These are phyloP conservation scores for Penicillium simplicissimum DNA, from an alignment of 495 filamentous ascomycete genomes.

Conservation along the genomic window DNA sequence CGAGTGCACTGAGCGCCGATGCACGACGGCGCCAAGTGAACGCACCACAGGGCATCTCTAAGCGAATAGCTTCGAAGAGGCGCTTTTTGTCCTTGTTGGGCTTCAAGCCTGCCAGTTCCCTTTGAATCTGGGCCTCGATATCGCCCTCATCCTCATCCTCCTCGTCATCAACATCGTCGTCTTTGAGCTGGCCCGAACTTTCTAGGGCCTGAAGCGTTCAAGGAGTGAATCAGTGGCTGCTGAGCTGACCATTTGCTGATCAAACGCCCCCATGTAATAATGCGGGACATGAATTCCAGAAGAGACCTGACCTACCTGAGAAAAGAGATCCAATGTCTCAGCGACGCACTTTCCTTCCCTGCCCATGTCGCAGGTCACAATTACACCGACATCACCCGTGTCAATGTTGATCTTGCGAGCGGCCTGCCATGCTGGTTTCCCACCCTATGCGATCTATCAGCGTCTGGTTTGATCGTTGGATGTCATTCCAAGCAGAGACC, in stretches of 20 bases:
- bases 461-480: background rate
- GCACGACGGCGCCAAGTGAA: slow-evolving; percentile 10
- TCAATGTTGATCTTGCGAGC: slow-evolving; percentile 49
- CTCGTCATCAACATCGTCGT: slow-evolving; percentile 16
- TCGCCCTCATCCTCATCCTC: slow-evolving; percentile 56
- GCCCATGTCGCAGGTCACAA: slow-evolving; percentile 81
- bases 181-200: slow-evolving; percentile 13
- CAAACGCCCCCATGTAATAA: background rate
- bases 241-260: background rate
- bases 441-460: slow-evolving; percentile 30
- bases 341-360: slow-evolving; percentile 74
- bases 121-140: slow-evolving; percentile 80
- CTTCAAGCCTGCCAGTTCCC: slow-evolving; percentile 69
- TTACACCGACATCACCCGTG: slow-evolving; percentile 81
- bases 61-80: slow-evolving; percentile 61
- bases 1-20: slow-evolving; percentile 47
- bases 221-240: slow-evolving; percentile 6
- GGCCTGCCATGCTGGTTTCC: slow-evolving; percentile 33
- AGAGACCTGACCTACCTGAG: slow-evolving; percentile 56
- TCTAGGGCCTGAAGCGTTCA: slow-evolving; percentile 24
- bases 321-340: slow-evolving; percentile 73
- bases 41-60: slow-evolving; percentile 77
- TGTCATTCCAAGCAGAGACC: slow-evolving; percentile 2
- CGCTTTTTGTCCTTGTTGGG: slow-evolving; percentile 45
- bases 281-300: background rate